phyloP scores from a whole-genome alignment of 805 yeast genomes.

The Diddensiella santjacobensis region DNA sequence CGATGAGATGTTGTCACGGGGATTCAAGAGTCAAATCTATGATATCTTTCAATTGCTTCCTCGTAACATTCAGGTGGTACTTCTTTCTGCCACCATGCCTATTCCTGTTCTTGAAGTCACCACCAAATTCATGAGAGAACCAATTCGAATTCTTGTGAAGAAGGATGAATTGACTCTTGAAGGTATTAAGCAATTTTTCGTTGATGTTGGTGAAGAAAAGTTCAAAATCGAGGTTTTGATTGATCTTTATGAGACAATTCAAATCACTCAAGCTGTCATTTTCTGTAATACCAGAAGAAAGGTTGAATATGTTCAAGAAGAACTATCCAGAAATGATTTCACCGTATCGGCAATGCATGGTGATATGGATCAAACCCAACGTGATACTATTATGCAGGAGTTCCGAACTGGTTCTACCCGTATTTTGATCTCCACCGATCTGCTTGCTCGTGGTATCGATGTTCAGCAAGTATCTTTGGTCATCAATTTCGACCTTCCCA shows the following conservation, averaged over 20 bases:
- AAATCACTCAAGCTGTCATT: slow-evolving; percentile 95
- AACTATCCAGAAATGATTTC: slow-evolving; percentile 75
- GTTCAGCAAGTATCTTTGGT: slow-evolving; percentile 97
- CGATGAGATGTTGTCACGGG: slow-evolving; percentile 88
- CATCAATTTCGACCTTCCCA: slow-evolving; percentile 90
- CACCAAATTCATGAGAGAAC: slow-evolving; percentile 85
- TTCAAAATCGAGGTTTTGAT: slow-evolving; percentile 93
- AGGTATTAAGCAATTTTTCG: slow-evolving; percentile 89
- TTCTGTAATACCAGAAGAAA: slow-evolving; percentile 96
- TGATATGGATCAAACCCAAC: slow-evolving; percentile 90
- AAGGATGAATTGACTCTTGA: slow-evolving; percentile 90
- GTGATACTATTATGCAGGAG: slow-evolving; percentile 93
- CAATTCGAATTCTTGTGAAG: slow-evolving; percentile 90
- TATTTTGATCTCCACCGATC: slow-evolving; percentile 92
- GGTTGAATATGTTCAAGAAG: slow-evolving; percentile 85
- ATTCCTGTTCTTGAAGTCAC: slow-evolving; percentile 89
- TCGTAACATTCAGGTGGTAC: slow-evolving; percentile 82
- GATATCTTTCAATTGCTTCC: slow-evolving; percentile 86
- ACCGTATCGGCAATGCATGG: slow-evolving; percentile 96
- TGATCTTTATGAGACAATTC: slow-evolving; percentile 90
- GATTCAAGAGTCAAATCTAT: slow-evolving; percentile 93
- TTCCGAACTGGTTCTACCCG: slow-evolving; percentile 92
- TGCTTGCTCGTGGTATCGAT: slow-evolving; percentile 98
- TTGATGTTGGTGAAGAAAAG: slow-evolving; percentile 87
- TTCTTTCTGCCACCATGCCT: slow-evolving; percentile 93